Conservation (phyloP, 2,329 filamentous ascomycete species). For the Diaporthe longicolla region DNA sequence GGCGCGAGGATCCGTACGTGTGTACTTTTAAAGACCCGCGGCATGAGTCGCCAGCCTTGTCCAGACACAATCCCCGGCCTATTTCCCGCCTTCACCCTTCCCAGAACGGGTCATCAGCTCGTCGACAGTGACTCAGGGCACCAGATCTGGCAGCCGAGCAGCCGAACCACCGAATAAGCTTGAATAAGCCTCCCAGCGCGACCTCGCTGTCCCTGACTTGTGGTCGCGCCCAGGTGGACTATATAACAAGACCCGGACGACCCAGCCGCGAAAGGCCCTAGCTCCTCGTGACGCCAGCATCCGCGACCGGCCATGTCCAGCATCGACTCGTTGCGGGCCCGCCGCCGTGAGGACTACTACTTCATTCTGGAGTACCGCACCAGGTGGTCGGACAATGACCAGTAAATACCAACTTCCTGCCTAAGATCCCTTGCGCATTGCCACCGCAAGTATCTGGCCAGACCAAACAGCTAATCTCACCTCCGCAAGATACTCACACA, state of each 20-base stretch:
- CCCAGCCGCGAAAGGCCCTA: background rate
- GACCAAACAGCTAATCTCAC: conserved; percentile 7
- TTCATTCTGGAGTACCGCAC: conserved; percentile 88
- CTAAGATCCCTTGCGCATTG: background rate
- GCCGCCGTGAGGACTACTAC: conserved; percentile 79
- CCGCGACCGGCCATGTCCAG: conserved; percentile 50
- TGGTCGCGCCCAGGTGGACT: background rate
- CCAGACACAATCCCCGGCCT: conserved; percentile 39
- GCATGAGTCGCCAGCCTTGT: conserved; percentile 42
- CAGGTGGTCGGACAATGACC: conserved; percentile 74
- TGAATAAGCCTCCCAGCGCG: conserved; percentile 32
- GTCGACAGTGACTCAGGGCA: conserved; percentile 36
- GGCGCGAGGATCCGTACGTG: conserved; percentile 36
- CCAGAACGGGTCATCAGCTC: conserved; percentile 38
- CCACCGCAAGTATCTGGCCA: conserved; percentile 38
- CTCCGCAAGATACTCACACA: conserved; percentile 78
- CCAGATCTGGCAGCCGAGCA: conserved; percentile 27
- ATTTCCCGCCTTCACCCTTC: conserved; percentile 39
- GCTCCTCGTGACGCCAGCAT: conserved; percentile 1
- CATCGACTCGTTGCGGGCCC: conserved; percentile 66
- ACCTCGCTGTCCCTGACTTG: conserved; percentile 31
- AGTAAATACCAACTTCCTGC: conserved; percentile 34
- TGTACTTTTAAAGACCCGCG: conserved; percentile 37
- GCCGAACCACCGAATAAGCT: conserved; percentile 29
- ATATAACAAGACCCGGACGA: conserved; percentile 14